A percentile compares a stretch with the other conserved stretches of the same genome.
Conservation (phyloP, 2,329 filamentous ascomycete species). For the Aureobasidium sp. region DNA sequence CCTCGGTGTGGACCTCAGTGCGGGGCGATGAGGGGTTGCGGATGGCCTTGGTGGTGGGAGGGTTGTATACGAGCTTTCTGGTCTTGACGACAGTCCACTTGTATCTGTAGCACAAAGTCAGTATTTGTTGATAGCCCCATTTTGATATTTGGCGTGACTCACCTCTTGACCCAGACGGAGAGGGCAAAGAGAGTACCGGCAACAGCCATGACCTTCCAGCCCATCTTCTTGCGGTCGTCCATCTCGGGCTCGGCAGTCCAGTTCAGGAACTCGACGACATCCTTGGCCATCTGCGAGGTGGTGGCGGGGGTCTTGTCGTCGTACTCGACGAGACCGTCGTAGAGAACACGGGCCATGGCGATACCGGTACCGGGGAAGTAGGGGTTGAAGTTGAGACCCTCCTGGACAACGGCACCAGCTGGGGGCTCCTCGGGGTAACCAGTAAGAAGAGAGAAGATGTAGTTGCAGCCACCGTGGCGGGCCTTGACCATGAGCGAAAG, state of each 20-base stretch:
- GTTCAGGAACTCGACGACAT: slow-evolving; percentile 97
- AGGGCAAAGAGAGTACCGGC: slow-evolving; percentile 72
- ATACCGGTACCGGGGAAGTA: slow-evolving; percentile 99
- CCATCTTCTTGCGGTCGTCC: slow-evolving; percentile 99
- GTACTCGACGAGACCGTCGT: slow-evolving; percentile 96
- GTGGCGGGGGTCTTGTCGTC: slow-evolving; percentile 92
- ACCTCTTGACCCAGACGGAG: slow-evolving; percentile 94
- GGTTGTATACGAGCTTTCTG: slow-evolving; percentile 84
- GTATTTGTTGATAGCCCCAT: slow-evolving; percentile 15
- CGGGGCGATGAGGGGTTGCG: slow-evolving; percentile 16
- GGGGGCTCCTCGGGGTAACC: slow-evolving; percentile 96
- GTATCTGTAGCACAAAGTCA: slow-evolving; percentile 51
- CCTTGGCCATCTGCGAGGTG: slow-evolving; percentile 99
- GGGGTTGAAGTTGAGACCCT: slow-evolving; percentile 98
- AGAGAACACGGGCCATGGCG: slow-evolving; percentile 96
- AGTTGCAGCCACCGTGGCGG: slow-evolving; percentile 94
- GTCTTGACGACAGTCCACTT: slow-evolving; percentile 98
- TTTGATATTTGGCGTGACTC: slow-evolving; percentile 20
- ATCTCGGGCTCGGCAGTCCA: slow-evolving; percentile 98
- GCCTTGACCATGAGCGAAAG: slow-evolving; percentile 96
- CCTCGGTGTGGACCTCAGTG: slow-evolving; percentile 9
- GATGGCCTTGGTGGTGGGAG: slow-evolving; percentile 42
- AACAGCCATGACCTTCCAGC: slow-evolving; percentile 87
- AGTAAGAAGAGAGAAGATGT: slow-evolving; percentile 94
- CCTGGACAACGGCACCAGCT: slow-evolving; percentile 75